Conservation (phyloP, 139 green algal species). For the Micractinium sp. region DNA sequence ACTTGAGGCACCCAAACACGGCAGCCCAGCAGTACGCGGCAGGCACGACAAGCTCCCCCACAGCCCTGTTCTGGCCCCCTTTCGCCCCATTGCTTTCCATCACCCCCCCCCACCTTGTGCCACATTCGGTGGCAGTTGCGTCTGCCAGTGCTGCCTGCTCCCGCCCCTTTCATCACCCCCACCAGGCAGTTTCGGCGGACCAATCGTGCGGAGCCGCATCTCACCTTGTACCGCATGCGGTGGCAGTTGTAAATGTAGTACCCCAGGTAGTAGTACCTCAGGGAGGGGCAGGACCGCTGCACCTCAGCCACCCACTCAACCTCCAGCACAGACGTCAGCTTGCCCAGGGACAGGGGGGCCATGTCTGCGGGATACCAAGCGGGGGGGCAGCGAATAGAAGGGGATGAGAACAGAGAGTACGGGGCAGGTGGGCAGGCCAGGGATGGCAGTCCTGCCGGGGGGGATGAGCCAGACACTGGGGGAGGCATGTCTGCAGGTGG, state of each 20-base stretch:
- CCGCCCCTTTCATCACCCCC: not conserved
- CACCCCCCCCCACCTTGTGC: constrained; percentile 56
- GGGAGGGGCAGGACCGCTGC: constrained; percentile 35
- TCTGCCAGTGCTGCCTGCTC: constrained; percentile 81
- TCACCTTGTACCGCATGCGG: constrained; percentile 89
- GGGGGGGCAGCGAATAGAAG: not conserved
- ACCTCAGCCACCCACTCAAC: constrained; percentile 81
- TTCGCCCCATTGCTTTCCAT: not conserved
- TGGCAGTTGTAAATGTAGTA: constrained; percentile 96
- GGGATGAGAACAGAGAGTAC: not conserved
- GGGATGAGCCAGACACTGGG: not conserved
- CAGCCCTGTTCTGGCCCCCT: too few species aligned
- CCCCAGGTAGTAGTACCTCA: constrained; percentile 94
- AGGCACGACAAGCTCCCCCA: too few species aligned
- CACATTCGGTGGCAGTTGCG: constrained; percentile 92
- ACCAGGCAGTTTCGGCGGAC: not conserved
- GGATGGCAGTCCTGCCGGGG: not conserved
- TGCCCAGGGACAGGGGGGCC: constrained; percentile 77
- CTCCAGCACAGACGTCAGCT: constrained; percentile 65
- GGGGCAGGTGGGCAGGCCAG: not conserved
- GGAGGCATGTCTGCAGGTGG: not conserved
- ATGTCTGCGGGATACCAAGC: constrained; percentile 12
- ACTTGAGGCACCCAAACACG: too few species aligned
- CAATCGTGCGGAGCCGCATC: not conserved
- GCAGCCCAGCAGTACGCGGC: too few species aligned